Evolutionary conservation across 495 filamentous ascomycete species (phyloP).

Genomic region (Recurvomyces mirabilis): DNA sequence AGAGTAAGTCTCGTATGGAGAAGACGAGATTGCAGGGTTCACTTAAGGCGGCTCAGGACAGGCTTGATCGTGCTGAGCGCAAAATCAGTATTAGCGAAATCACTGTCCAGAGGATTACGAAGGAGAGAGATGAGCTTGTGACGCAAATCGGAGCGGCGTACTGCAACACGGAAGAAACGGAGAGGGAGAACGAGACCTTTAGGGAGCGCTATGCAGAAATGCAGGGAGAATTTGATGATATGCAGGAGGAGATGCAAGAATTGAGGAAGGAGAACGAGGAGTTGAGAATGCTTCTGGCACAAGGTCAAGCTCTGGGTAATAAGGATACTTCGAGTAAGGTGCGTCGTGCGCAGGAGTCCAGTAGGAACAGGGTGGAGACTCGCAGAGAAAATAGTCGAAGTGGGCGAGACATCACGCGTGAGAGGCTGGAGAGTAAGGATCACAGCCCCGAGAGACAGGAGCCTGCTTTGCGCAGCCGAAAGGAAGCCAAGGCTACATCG

Average conservation of each 20-base stretch:
- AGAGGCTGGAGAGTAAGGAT: not conserved
- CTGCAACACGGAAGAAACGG: slow-evolving; percentile 51
- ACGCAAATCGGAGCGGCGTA: slow-evolving; percentile 53
- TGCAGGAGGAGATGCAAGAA: slow-evolving; percentile 8
- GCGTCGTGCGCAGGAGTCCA: not conserved
- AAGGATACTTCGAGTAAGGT: too few species aligned
- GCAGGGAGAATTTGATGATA: slow-evolving; percentile 3
- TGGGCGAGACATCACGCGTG: not conserved
- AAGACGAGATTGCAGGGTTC: slow-evolving; percentile 49
- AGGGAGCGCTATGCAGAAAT: slow-evolving; percentile 19
- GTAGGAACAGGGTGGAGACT: not conserved
- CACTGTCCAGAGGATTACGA: slow-evolving; percentile 45
- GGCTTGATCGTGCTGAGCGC: slow-evolving; percentile 47
- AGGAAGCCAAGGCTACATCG: not conserved
- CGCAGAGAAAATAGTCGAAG: not conserved
- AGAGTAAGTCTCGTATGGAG: slow-evolving; percentile 36
- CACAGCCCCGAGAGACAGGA: slow-evolving; percentile 1
- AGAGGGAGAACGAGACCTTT: slow-evolving; percentile 32
- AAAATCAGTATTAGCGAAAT: slow-evolving; percentile 50
- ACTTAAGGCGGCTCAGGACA: slow-evolving; percentile 44
- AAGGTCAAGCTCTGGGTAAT: not conserved
- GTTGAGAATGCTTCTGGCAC: not conserved
- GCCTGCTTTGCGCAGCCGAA: not conserved
- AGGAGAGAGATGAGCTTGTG: slow-evolving; percentile 54
- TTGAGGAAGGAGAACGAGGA: slow-evolving; percentile 4